A percentile compares a stretch with the other conserved stretches of the same genome.
Conservation (phyloP, 139 green algal genomes). For the Bryopsis sp. region DNA sequence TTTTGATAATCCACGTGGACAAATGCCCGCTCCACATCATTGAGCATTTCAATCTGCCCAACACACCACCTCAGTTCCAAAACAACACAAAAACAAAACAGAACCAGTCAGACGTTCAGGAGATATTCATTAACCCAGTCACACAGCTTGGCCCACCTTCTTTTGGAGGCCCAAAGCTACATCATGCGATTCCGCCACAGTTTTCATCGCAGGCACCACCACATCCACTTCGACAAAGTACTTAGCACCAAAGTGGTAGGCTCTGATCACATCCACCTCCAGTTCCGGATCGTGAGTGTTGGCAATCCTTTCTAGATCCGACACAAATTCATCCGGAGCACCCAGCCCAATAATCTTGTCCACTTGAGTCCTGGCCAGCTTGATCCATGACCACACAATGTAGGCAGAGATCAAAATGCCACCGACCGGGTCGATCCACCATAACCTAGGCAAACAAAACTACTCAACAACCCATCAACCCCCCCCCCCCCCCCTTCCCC, state of each 20-base stretch:
- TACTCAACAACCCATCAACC: too few species aligned
- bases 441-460: too few species aligned
- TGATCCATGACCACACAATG: slow-evolving; percentile 57
- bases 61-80: neutral
- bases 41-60: slow-evolving; percentile 51
- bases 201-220: slow-evolving; percentile 48
- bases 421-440: slow-evolving; percentile 54
- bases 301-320: slow-evolving; percentile 38
- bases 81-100: too few species aligned
- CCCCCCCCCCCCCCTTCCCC: too few species aligned
- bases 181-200: slow-evolving; percentile 52
- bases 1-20: slow-evolving; percentile 65
- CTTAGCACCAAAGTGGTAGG: slow-evolving; percentile 28
- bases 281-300: slow-evolving; percentile 33
- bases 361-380: slow-evolving; percentile 53
- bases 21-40: slow-evolving; percentile 63
- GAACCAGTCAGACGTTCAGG: too few species aligned
- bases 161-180: slow-evolving; percentile 63
- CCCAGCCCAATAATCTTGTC: slow-evolving; percentile 59
- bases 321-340: slow-evolving; percentile 40
- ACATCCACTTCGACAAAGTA: slow-evolving; percentile 71
- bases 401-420: slow-evolving; percentile 52
- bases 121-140: neutral
- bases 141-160: slow-evolving; percentile 36
- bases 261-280: slow-evolving; percentile 30